These are phyloP conservation scores for Oxyria digyna DNA, from an alignment of 148 eudicot genomes.

Conservation along the genomic window DNA sequence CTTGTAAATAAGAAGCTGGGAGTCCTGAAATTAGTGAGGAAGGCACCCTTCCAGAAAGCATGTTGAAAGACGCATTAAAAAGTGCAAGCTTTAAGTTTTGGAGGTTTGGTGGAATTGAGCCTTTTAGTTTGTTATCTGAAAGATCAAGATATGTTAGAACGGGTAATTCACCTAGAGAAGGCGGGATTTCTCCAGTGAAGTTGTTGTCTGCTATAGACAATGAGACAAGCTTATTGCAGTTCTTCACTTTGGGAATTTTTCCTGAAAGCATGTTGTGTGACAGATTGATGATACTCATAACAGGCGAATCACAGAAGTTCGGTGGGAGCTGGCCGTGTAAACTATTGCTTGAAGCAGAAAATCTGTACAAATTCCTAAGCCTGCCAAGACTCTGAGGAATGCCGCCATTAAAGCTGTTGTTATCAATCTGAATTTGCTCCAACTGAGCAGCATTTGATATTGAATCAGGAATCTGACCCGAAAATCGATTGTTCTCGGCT, in stretches of 20 bases:
- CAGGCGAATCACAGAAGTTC: constrained; percentile 85
- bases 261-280: constrained; percentile 63
- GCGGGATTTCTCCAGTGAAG: constrained; percentile 59
- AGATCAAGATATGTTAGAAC: constrained; percentile 89
- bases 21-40: constrained; percentile 46
- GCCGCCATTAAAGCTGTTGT: constrained; percentile 57
- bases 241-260: constrained; percentile 46
- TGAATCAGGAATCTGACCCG: constrained; percentile 59
- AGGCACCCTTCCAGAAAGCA: constrained; percentile 61
- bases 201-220: constrained; percentile 60
- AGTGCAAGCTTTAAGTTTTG: constrained; percentile 76
- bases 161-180: constrained; percentile 58
- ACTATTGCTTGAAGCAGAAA: constrained; percentile 72
- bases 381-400: constrained; percentile 68
- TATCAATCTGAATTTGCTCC: constrained; percentile 96
- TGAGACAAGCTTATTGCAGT: constrained; percentile 62
- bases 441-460: constrained; percentile 46
- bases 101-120: constrained; percentile 64
- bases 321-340: constrained; percentile 59
- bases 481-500: constrained; percentile 72
- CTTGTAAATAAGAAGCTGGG: constrained; percentile 81
- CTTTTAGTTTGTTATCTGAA: constrained; percentile 69
- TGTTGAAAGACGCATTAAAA: constrained; percentile 72
- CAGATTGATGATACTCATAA: constrained; percentile 75
- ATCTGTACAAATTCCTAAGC: constrained; percentile 61